phyloP scores from a whole-genome alignment of 805 yeast genomes.

The Candida anglica region DNA sequence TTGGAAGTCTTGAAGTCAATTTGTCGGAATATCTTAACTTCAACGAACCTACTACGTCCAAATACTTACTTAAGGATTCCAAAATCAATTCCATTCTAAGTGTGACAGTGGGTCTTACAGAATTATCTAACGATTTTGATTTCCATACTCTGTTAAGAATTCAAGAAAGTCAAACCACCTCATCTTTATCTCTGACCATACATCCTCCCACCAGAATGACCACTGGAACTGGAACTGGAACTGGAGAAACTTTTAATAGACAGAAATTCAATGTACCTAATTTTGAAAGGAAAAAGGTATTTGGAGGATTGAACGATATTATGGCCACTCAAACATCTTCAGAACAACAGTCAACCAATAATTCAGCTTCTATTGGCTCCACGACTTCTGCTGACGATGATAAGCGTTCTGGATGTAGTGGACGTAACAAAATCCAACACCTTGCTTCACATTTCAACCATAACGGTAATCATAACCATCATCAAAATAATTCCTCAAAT shows the following conservation, averaged over 20 bases:
- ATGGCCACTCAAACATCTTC: slow-evolving; percentile 7
- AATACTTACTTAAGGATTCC: slow-evolving; percentile 71
- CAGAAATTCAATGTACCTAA: slow-evolving; percentile 32
- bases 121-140: slow-evolving; percentile 33
- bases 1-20: slow-evolving; percentile 69
- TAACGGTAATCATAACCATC: no score
- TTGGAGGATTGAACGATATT: slow-evolving; percentile 49
- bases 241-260: not conserved
- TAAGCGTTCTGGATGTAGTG: not conserved
- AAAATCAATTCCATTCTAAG: slow-evolving; percentile 79
- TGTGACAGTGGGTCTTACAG: slow-evolving; percentile 51
- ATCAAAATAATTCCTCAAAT: not conserved
- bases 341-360: not conserved
- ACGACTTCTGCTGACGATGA: not conserved
- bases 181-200: not conserved
- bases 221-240: not conserved
- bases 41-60: slow-evolving; percentile 47
- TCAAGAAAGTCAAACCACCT: slow-evolving; percentile 16
- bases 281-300: slow-evolving; percentile 40
- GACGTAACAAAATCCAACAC: not conserved
- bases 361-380: not conserved
- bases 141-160: slow-evolving; percentile 41
- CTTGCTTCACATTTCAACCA: slow-evolving; percentile 1
- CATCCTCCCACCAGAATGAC: slow-evolving; percentile 9
- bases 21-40: slow-evolving; percentile 67